Conservation (phyloP, 345 rosid genomes). For the Durio zibethinus region DNA sequence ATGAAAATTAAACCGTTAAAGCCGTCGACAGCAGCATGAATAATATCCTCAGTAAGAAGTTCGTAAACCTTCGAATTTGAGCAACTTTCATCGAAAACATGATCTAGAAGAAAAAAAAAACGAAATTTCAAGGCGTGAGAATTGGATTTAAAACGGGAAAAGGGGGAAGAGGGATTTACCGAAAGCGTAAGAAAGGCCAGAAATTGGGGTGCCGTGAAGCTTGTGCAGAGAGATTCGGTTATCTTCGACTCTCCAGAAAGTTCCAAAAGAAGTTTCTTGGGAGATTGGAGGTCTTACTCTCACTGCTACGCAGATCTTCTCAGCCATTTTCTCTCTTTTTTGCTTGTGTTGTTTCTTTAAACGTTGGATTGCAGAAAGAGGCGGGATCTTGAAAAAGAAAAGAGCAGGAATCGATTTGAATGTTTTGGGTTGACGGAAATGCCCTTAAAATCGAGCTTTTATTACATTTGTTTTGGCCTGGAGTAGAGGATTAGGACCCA, state of each 20-base stretch:
- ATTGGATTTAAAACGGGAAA: not conserved
- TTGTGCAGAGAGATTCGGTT: slow-evolving; percentile 76
- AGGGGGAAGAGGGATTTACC: slow-evolving; percentile 37
- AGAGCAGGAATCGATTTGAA: slow-evolving; percentile 11
- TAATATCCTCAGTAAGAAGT: slow-evolving; percentile 74
- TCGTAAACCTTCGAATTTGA: slow-evolving; percentile 64
- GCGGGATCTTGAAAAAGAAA: slow-evolving; percentile 22
- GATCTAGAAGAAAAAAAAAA: slow-evolving; percentile 42
- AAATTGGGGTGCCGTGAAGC: slow-evolving; percentile 61
- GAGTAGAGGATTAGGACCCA: not conserved
- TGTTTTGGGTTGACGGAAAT: slow-evolving; percentile 18
- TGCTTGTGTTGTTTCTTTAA: too few relatives aligned
- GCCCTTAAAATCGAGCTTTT: slow-evolving; percentile 10
- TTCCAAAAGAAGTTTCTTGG: slow-evolving; percentile 31
- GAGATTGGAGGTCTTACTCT: slow-evolving; percentile 62
- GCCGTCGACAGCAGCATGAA: slow-evolving; percentile 75
- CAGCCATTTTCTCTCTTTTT: slow-evolving; percentile 36
- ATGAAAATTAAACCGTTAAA: slow-evolving; percentile 58
- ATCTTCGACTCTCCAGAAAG: slow-evolving; percentile 61
- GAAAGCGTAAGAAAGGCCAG: slow-evolving; percentile 63
- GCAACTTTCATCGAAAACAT: slow-evolving; percentile 70
- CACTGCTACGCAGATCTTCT: slow-evolving; percentile 93
- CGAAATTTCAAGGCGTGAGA: not conserved
- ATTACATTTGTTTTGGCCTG: too few relatives aligned
- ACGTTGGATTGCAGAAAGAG: not conserved